phyloP scores from a whole-genome alignment of 1,139 yeast genomes.

The Yamadazyma buinensis region DNA sequence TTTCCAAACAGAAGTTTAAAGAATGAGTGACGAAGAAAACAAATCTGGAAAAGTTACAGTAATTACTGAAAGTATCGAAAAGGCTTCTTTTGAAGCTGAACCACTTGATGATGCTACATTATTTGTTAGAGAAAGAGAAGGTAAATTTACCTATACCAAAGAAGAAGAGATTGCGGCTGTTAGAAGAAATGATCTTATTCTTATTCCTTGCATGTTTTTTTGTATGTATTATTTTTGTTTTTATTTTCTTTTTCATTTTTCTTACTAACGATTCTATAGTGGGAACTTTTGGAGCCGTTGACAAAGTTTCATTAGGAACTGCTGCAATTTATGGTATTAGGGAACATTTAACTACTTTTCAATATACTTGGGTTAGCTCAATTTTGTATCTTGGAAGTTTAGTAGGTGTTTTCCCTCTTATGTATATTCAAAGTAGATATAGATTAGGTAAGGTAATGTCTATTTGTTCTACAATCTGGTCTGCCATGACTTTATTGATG shows the following conservation, averaged over 20 bases:
- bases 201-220: slow-evolving; percentile 29
- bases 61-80: not conserved
- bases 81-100: slow-evolving; percentile 1
- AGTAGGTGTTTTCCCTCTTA: slow-evolving; percentile 39
- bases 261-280: no score
- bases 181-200: slow-evolving; percentile 32
- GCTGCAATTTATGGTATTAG: slow-evolving; percentile 28
- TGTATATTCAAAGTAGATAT: slow-evolving; percentile 22
- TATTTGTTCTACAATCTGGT: slow-evolving; percentile 23
- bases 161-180: slow-evolving; percentile 23
- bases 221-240: no score
- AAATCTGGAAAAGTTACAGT: not conserved
- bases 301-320: slow-evolving; percentile 29
- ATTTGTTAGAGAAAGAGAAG: slow-evolving; percentile 13
- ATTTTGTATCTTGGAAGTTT: slow-evolving; percentile 45
- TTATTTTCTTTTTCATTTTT: no score
- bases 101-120: slow-evolving; percentile 15
- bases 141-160: slow-evolving; percentile 12
- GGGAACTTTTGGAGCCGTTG: slow-evolving; percentile 39
- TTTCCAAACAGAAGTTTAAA: not conserved
- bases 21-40: slow-evolving; percentile 1
- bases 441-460: slow-evolving; percentile 28
- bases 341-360: slow-evolving; percentile 29
- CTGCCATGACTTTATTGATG: slow-evolving; percentile 21
- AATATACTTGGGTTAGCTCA: slow-evolving; percentile 43